A percentile compares a stretch with the other conserved stretches of the same genome.
These are phyloP conservation scores for Scleroderma citrinum DNA, from an alignment of 768 basidiomycete species.

Conservation along the genomic window DNA sequence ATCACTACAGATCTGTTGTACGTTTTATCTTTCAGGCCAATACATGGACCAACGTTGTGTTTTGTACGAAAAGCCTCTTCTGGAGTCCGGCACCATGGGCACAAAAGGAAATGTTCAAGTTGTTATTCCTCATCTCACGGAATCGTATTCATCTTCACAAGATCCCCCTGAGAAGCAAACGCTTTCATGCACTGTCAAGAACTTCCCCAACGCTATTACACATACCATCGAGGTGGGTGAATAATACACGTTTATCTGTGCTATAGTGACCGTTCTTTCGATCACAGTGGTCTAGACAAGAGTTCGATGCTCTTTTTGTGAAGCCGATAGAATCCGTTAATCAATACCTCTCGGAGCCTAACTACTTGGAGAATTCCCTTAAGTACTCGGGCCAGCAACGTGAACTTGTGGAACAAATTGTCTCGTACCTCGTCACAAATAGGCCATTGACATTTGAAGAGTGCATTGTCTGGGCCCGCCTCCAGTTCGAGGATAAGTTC, in stretches of 20 bases:
- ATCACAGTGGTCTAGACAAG: conserved; percentile 82
- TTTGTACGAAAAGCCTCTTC: conserved; percentile 89
- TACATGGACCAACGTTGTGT: conserved; percentile 99
- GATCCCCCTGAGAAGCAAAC: conserved; percentile 98
- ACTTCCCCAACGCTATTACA: conserved; percentile 96
- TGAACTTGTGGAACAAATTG: conserved; percentile 84
- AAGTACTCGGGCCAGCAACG: conserved; percentile 90
- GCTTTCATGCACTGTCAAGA: conserved; percentile 96
- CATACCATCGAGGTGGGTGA: conserved; percentile 88
- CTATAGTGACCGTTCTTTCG: conserved; percentile 4
- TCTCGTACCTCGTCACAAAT: conserved; percentile 83
- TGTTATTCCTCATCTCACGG: conserved; percentile 87
- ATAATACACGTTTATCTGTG: background rate
- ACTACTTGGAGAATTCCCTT: conserved; percentile 85
- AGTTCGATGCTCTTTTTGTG: conserved; percentile 90
- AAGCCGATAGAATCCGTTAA: conserved; percentile 94
- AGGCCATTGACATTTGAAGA: conserved; percentile 96
- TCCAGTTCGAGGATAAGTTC: conserved; percentile 93
- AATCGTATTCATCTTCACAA: conserved; percentile 96
- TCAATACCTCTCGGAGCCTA: conserved; percentile 93
- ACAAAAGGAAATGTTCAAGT: conserved; percentile 98
- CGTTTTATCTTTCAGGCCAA: conserved; percentile 46
- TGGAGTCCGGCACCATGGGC: conserved; percentile 96
- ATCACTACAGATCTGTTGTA: conserved; percentile 5
- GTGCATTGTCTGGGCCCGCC: conserved; percentile 93